Percentiles rank a stretch among this genome's conserved stretches.
These are phyloP conservation scores for Monosporascus sp. DNA, from an alignment of 2,329 filamentous ascomycete genomes.

Conservation along the genomic window DNA sequence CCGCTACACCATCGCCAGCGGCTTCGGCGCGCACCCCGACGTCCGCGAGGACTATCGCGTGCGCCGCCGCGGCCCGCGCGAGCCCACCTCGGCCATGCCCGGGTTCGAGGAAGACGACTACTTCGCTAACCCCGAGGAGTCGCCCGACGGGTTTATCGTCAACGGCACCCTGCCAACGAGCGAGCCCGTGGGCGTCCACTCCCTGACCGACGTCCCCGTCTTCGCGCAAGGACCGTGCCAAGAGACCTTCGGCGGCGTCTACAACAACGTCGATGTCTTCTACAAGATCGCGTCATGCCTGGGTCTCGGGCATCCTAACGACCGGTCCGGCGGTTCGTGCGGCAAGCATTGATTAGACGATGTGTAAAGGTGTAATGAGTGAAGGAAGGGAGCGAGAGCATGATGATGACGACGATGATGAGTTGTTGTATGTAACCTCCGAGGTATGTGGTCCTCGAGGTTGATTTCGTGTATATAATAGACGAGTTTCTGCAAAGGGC, in stretches of 20 bases:
- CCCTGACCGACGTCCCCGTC: conserved; percentile 71
- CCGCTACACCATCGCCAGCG: conserved; percentile 72
- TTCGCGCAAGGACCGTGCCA: conserved; percentile 77
- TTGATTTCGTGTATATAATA: too few species aligned
- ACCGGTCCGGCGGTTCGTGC: neutral
- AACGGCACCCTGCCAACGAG: conserved; percentile 67
- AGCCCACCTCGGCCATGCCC: conserved; percentile 51
- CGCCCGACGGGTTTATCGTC: conserved; percentile 60
- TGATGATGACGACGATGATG: too few species aligned
- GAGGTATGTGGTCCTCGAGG: too few species aligned
- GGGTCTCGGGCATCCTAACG: conserved; percentile 40
- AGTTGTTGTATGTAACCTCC: too few species aligned
- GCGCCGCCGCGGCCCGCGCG: conserved; percentile 59
- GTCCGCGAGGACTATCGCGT: conserved; percentile 71
- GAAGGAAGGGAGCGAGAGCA: too few species aligned
- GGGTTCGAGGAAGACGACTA: conserved; percentile 47
- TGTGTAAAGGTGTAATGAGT: too few species aligned
- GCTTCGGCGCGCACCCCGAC: conserved; percentile 67
- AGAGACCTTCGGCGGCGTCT: conserved; percentile 67
- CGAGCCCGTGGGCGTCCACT: conserved; percentile 67
- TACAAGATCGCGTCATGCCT: conserved; percentile 68
- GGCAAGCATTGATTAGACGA: too few species aligned
- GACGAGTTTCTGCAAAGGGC: too few species aligned
- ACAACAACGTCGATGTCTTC: conserved; percentile 67
- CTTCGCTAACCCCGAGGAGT: conserved; percentile 65